Base-by-base conservation (phyloP, 2,329 filamentous ascomycete species). In the Alternaria gaisen region DNA sequence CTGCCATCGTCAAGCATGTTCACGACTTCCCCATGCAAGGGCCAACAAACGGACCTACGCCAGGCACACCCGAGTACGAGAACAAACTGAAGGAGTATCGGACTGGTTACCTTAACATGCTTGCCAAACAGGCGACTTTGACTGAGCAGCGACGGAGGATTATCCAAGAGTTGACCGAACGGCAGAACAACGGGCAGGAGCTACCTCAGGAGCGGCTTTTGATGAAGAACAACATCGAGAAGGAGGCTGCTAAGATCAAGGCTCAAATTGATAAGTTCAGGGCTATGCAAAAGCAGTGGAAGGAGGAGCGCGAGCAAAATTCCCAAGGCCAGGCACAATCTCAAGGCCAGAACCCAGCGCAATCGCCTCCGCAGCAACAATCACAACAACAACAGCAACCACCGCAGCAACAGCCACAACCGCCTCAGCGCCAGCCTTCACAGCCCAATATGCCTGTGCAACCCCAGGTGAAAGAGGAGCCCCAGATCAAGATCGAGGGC, bases 401-500 rank as follows among this genome's bases (percentile, higher is more conserved):
- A 46, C 53, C 64, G 38, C 67, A 63, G 22, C 65, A 67, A 48
- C 58, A 64, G 58, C 62, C 65, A 42, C 69, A 68, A 48, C 60
- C 58, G 52, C 77, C 75, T 58, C 75, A 77, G 41, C 67, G 68
- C 22, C 75, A 77, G 44, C 72, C 72, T 34, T 72, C 69, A 16
- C 73, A 76, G 34, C 66, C 67, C 16, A 70, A 65, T 24, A 69
- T 73, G 22, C 63, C 63, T 12, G 51, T 56, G 6, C 74, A 75
- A 47, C 55, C 65, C 26, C 68, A 66, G 30, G 66, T 77, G 10
- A 77, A 77, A 22, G 77, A 77, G 47, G 72, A 72, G 36, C 73
- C 75, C 5, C 73, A 76, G 22, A 75, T 79, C 56, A 79, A 79
- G 62, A 55, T 76, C n/a, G 77, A 79, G 57, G 72, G 70, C n/a